A percentile compares a stretch with the other conserved stretches of the same genome.
Evolutionary conservation across 208 protist species (phyloP).

Genomic region (Trypanosoma scelopori): DNA sequence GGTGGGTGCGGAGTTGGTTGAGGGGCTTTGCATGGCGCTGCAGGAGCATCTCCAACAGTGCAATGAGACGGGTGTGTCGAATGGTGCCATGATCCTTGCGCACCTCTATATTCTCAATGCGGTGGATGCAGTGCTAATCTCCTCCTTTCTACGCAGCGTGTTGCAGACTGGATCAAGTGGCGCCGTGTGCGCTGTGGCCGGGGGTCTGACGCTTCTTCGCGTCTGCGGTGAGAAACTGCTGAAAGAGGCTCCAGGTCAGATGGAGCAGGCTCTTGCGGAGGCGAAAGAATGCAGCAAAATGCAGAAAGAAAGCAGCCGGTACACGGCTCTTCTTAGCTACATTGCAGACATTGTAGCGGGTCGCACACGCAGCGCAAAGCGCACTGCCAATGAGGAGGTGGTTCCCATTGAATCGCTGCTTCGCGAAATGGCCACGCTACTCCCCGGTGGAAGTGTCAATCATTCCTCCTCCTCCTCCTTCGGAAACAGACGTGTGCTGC

Average conservation of each 20-base stretch:
- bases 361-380: constrained; percentile 43
- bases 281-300: constrained; percentile 24
- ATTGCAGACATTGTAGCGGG: constrained; percentile 67
- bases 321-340: constrained; percentile 58
- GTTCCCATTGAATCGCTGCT: constrained; percentile 60
- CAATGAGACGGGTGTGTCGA: constrained; percentile 53
- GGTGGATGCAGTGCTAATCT: constrained; percentile 57
- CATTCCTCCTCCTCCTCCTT: background rate
- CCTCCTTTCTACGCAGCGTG: constrained; percentile 51
- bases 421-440: constrained; percentile 48
- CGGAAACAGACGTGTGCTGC: constrained; percentile 42
- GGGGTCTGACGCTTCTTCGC: constrained; percentile 64
- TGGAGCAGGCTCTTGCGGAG: constrained; percentile 55
- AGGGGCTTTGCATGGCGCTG: constrained; percentile 47
- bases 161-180: constrained; percentile 30
- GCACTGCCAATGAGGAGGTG: constrained; percentile 43
- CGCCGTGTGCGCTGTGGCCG: constrained; percentile 49
- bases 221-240: constrained; percentile 77
- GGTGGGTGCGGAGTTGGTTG: constrained; percentile 69
- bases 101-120: constrained; percentile 76
- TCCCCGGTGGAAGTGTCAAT: constrained; percentile 29
- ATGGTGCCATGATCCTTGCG: constrained; percentile 64
- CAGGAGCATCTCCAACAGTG: constrained; percentile 42
- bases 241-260: constrained; percentile 65
- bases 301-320: constrained; percentile 38